These are phyloP conservation scores for Przewalskia tangutica DNA, from an alignment of 257 asterid species.

Conservation along the genomic window DNA sequence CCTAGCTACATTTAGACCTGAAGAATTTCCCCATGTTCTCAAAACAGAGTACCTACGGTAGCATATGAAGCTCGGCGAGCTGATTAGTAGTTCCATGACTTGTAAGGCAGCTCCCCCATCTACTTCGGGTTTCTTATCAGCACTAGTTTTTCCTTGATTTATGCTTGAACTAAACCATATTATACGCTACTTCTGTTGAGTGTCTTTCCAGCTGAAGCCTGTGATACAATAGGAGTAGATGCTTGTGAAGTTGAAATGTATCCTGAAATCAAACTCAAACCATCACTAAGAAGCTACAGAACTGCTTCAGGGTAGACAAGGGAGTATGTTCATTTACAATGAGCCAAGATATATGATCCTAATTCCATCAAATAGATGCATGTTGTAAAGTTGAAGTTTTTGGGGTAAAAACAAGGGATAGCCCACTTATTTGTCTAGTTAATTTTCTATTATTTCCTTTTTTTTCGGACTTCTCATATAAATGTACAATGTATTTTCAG, in stretches of 20 bases:
- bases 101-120: not conserved
- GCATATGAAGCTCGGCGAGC: not conserved
- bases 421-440: not conserved
- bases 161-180: not conserved
- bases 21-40: not conserved
- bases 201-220: conserved; percentile 59
- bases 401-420: not conserved
- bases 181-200: conserved; percentile 1
- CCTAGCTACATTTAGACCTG: not conserved
- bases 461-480: not conserved
- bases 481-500: conserved; percentile 18
- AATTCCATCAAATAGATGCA: not conserved
- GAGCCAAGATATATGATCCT: conserved; percentile 34
- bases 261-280: conserved; percentile 23
- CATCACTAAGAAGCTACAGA: conserved; percentile 5
- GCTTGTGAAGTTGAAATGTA: conserved; percentile 30
- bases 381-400: not conserved
- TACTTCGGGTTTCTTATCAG: not conserved
- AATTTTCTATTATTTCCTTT: not conserved
- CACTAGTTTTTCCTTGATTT: not conserved
- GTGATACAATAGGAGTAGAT: conserved; percentile 51
- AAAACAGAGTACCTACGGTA: not conserved
- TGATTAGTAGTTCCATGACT: not conserved
- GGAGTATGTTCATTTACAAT: conserved; percentile 39
- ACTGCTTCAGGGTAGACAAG: conserved; percentile 33